Evolutionary conservation across 192 early-diverging fungal genomes (phyloP).

Genomic region (Dispira parvispora): DNA sequence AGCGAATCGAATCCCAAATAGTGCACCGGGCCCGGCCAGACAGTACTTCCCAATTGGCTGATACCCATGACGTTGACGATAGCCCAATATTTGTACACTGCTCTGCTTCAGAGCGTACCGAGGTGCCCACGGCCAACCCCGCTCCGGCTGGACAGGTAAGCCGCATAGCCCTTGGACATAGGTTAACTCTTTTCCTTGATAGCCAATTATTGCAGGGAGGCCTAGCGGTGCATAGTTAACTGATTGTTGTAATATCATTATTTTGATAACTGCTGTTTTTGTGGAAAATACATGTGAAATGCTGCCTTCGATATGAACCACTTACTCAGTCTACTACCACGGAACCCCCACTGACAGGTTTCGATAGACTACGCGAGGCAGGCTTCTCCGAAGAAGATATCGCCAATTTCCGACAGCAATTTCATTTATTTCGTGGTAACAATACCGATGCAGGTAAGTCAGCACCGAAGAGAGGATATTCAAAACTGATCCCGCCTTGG

Average conservation of each 20-base stretch:
- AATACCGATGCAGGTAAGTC: slow-evolving; percentile 2
- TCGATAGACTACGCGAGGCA: slow-evolving; percentile 36
- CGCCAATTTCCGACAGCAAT: slow-evolving; percentile 30
- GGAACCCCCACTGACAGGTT: slow-evolving; percentile 24
- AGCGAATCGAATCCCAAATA: slow-evolving; percentile 11
- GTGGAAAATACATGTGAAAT: slow-evolving; percentile 4
- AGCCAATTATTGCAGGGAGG: slow-evolving; percentile 1
- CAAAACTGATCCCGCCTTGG: neutral
- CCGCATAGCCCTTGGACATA: slow-evolving; percentile 11
- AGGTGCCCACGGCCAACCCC: slow-evolving; percentile 10
- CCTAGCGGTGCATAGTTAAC: neutral
- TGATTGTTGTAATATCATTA: neutral
- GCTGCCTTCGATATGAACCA: slow-evolving; percentile 12
- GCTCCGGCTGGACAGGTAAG: slow-evolving; percentile 12
- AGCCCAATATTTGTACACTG: slow-evolving; percentile 31
- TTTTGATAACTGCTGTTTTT: slow-evolving; percentile 3
- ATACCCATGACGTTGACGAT: neutral
- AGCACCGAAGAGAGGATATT: too few relatives aligned
- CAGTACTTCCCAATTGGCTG: slow-evolving; percentile 1
- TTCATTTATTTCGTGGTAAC: slow-evolving; percentile 32
- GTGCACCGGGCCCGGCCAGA: neutral
- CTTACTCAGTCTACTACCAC: slow-evolving; percentile 7
- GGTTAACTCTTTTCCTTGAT: slow-evolving; percentile 12
- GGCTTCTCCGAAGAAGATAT: slow-evolving; percentile 42
- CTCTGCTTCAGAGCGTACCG: slow-evolving; percentile 24